These are phyloP conservation scores for Cytospora piceae DNA, from an alignment of 2,329 filamentous ascomycete genomes.

Conservation along the genomic window DNA sequence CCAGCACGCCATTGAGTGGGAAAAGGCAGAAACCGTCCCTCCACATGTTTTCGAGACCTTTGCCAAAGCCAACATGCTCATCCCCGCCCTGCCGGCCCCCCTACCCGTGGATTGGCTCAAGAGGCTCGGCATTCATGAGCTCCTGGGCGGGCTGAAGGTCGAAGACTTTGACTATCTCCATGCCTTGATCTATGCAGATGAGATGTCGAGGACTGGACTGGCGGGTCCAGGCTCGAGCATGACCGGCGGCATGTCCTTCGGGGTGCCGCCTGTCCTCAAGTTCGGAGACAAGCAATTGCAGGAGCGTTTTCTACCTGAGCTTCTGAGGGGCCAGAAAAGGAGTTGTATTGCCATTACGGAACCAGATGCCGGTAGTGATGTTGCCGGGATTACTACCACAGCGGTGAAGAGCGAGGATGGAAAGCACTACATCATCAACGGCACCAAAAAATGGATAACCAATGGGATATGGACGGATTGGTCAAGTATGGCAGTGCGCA, in stretches of 20 bases:
- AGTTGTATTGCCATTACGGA: constrained; percentile 80
- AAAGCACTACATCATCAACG: constrained; percentile 71
- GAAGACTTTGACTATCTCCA: constrained; percentile 78
- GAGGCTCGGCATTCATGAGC: constrained; percentile 65
- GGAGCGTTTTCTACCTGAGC: constrained; percentile 68
- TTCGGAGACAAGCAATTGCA: constrained; percentile 67
- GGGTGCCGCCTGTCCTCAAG: constrained; percentile 71
- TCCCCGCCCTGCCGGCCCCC: constrained; percentile 71
- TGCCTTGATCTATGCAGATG: constrained; percentile 70
- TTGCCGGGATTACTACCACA: constrained; percentile 72
- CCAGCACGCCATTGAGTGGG: constrained; percentile 70
- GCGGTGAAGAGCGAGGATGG: constrained; percentile 65
- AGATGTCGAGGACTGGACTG: constrained; percentile 69
- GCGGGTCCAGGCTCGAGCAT: constrained; percentile 66
- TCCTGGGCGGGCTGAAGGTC: constrained; percentile 67
- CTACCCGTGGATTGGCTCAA: constrained; percentile 71
- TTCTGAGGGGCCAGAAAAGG: constrained; percentile 68
- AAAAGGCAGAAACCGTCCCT: constrained; percentile 65
- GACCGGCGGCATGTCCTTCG: constrained; percentile 73
- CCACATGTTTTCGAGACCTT: constrained; percentile 67
- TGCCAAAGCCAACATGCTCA: constrained; percentile 66
- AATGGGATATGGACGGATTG: constrained; percentile 49
- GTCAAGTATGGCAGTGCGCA: constrained; percentile 73
- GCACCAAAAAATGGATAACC: constrained; percentile 72
- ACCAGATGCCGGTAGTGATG: constrained; percentile 73